phyloP scores from a whole-genome alignment of 2,329 filamentous ascomycete genomes.

The Alternaria viburni region DNA sequence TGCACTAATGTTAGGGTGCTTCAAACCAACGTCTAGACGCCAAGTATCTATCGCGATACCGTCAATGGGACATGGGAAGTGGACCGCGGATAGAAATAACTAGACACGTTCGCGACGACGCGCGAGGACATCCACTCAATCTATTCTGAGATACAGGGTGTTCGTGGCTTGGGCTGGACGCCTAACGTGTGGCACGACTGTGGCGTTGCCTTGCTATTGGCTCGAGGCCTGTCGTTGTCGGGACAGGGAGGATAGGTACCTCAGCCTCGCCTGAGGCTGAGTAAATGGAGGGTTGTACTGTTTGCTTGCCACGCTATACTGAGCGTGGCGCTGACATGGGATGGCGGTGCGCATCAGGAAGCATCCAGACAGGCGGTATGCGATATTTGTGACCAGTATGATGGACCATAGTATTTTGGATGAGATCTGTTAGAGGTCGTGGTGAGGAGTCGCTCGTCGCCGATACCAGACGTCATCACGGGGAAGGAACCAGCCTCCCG shows the following conservation, averaged over 20 bases:
- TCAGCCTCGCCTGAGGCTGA: slow-evolving; percentile 18
- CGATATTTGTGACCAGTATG: not conserved
- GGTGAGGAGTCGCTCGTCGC: not conserved
- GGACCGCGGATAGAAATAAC: slow-evolving; percentile 5
- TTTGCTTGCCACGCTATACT: not conserved
- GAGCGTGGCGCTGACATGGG: slow-evolving; percentile 3
- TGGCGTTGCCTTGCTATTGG: slow-evolving; percentile 24
- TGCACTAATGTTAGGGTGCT: not conserved
- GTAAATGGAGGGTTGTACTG: not conserved
- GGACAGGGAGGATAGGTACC: slow-evolving; percentile 1
- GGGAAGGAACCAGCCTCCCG: not conserved
- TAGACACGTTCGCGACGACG: not conserved
- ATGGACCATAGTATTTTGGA: not conserved
- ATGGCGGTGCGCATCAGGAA: slow-evolving; percentile 6
- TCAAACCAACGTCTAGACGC: not conserved
- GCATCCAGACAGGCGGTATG: not conserved
- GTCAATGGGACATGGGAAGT: not conserved
- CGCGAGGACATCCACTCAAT: slow-evolving; percentile 1
- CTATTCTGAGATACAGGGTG: slow-evolving; percentile 30
- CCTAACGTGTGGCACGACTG: slow-evolving; percentile 16
- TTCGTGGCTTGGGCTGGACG: slow-evolving; percentile 25
- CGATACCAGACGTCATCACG: not conserved
- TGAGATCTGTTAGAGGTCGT: not conserved
- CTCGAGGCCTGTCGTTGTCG: slow-evolving; percentile 8
- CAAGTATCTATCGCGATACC: not conserved